Evolutionary conservation across 2,329 filamentous ascomycete genomes (phyloP), one percentile per base, ranked within the genome.

Genomic region (Microsporum audouinii): DNA sequence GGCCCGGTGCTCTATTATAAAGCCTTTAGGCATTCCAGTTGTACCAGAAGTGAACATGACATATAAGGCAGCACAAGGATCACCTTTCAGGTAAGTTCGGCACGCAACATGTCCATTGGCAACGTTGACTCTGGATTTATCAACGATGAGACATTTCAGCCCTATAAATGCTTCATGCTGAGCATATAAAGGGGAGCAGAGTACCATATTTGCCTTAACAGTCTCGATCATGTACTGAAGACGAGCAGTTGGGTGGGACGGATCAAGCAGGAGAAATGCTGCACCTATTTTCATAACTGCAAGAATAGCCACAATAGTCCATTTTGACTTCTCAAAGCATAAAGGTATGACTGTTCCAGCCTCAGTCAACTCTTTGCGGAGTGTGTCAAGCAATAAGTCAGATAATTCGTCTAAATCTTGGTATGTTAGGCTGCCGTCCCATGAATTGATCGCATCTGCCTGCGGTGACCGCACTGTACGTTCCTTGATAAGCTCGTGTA

Each of bases 1-100:
- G 0, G 80, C 77, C 0, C 72, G 72, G 65, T 87, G 84, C 3
- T 79, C 80, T 64, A 84, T 82, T 53, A 82, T 78, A 23, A 84
- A 77, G 2, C 82, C 83, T 62, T 81, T 80, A 0, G 80, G 79
- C 41, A 75, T 75, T 56, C 76, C 77, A 1, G 79, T 77, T 0
- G 79, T 78, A 0, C 79, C 78, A 2, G 78, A 78, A 2, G 77
- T 79, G 63, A 84, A 81, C 6, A 86, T 75, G 1, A 82, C 71
- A 65, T 80, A 80, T 64, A 58, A 45, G 3, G 57, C 45, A 49
- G 64, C 53, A 33, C 34, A 8, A 36, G 34, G 5, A 36, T 36
- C 34, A 5, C 34, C 34, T 63, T 57, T 56, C 62, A 59, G 23
- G 65, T 56, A 58, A 41, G 14, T 17, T n/a, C 29, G 58, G 62